Evolutionary conservation across 2,329 filamentous ascomycete species (phyloP).

Genomic region (Fusarium sp.): DNA sequence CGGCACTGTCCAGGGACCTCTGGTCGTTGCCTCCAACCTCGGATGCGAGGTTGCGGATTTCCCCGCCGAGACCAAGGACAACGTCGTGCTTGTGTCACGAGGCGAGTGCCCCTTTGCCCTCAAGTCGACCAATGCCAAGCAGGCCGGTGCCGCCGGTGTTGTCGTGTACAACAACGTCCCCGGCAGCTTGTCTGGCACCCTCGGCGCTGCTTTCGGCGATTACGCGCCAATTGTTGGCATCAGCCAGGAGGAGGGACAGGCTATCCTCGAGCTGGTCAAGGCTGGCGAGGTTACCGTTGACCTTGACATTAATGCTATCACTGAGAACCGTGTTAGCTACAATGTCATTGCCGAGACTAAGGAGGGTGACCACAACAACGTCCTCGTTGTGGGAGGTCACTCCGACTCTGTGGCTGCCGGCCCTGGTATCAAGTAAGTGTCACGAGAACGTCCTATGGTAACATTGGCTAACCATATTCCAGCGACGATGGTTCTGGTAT

Average conservation of each 20-base stretch:
- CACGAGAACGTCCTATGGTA: neutral
- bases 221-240: constrained; percentile 67
- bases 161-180: constrained; percentile 73
- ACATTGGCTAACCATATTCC: neutral
- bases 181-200: constrained; percentile 63
- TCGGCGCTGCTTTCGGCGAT: constrained; percentile 59
- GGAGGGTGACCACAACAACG: constrained; percentile 60
- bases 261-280: constrained; percentile 46
- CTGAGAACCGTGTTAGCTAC: constrained; percentile 60
- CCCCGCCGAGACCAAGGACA: constrained; percentile 62
- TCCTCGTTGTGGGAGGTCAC: constrained; percentile 61
- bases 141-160: constrained; percentile 66
- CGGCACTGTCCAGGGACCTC: constrained; percentile 53
- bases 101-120: constrained; percentile 69
- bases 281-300: constrained; percentile 49
- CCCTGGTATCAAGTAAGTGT: constrained; percentile 66
- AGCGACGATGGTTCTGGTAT: constrained; percentile 70
- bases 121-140: constrained; percentile 67
- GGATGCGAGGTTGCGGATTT: constrained; percentile 67
- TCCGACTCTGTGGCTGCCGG: constrained; percentile 61
- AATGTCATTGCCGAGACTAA: constrained; percentile 64
- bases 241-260: constrained; percentile 57
- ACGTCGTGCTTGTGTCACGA: constrained; percentile 69
- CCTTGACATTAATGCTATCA: constrained; percentile 59
- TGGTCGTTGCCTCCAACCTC: constrained; percentile 62